Evolutionary conservation across 1,284 basidiomycete genomes (phyloP).

Genomic region (Pascua guehoae): DNA sequence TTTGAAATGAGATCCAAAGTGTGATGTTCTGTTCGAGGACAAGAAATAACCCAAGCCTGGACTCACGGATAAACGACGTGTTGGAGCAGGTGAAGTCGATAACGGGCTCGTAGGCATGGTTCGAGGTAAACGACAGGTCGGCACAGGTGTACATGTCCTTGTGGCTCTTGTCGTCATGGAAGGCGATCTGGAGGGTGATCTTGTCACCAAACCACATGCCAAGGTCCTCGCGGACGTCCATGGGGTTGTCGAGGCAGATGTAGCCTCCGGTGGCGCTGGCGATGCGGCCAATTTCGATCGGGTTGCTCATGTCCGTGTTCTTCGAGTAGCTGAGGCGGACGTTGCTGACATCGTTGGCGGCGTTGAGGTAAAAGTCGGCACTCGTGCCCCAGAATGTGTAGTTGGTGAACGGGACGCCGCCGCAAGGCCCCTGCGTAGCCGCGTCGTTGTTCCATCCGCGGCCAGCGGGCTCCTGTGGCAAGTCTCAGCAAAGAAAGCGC

Average conservation of each 20-base stretch:
- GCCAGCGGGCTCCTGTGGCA: neutral
- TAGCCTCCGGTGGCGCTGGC: neutral
- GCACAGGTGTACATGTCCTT: slow-evolving; percentile 4
- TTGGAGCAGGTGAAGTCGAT: neutral
- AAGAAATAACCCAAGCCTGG: too few species aligned
- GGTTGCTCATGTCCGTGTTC: neutral
- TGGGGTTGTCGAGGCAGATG: slow-evolving; percentile 5
- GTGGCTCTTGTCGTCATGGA: neutral
- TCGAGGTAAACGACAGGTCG: neutral
- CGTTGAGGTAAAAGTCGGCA: slow-evolving; percentile 4
- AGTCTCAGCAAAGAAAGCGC: neutral
- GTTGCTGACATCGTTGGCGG: slow-evolving; percentile 3
- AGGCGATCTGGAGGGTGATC: slow-evolving; percentile 3
- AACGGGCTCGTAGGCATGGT: slow-evolving; percentile 1
- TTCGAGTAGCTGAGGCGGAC: slow-evolving; percentile 1
- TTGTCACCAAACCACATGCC: neutral
- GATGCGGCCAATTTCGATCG: neutral
- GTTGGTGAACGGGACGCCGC: neutral
- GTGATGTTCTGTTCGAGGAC: neutral
- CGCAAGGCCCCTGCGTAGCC: slow-evolving; percentile 1
- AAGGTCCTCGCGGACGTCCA: neutral
- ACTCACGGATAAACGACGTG: neutral
- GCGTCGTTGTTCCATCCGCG: neutral
- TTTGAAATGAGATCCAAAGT: neutral
- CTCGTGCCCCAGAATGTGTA: slow-evolving; percentile 4